Conservation (phyloP, 2,329 filamentous ascomycete genomes). For the Aspergillus tubingensis region DNA sequence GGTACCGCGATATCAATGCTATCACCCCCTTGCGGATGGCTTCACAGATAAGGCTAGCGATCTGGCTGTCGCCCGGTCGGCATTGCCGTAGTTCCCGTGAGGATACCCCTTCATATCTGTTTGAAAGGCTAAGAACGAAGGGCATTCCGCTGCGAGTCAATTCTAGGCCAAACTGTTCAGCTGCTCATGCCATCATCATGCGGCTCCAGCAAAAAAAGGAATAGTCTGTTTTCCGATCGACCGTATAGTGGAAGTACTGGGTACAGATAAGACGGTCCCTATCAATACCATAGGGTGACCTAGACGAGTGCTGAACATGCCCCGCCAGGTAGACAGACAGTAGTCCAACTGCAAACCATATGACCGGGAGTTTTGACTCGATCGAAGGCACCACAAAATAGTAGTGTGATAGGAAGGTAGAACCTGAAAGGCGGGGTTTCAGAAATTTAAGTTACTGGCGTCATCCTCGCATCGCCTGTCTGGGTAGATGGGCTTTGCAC, state of each 20-base stretch:
- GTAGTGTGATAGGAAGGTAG: neutral
- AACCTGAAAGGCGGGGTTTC: constrained; percentile 15
- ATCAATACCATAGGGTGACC: too few species aligned
- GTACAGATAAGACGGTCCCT: too few species aligned
- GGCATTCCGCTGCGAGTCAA: neutral
- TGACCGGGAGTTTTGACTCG: neutral
- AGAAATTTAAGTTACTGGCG: constrained; percentile 3
- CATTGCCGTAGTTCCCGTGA: neutral
- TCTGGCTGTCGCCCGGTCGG: neutral
- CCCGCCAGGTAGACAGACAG: neutral
- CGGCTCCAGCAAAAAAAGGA: neutral
- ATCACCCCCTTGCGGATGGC: neutral
- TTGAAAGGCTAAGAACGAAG: neutral
- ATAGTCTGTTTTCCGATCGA: neutral
- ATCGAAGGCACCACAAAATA: neutral
- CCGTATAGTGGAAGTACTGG: neutral
- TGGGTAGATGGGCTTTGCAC: neutral
- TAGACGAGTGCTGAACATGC: neutral
- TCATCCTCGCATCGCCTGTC: neutral
- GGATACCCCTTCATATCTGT: neutral
- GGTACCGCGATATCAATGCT: neutral
- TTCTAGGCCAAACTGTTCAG: neutral
- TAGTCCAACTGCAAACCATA: neutral
- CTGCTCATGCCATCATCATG: neutral
- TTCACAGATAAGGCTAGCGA: constrained; percentile 3